Evolutionary conservation across 164 flowering plant genomes (phyloP), one percentile per base, ranked within the genome.

Genomic region (Houttuynia cordata): DNA sequence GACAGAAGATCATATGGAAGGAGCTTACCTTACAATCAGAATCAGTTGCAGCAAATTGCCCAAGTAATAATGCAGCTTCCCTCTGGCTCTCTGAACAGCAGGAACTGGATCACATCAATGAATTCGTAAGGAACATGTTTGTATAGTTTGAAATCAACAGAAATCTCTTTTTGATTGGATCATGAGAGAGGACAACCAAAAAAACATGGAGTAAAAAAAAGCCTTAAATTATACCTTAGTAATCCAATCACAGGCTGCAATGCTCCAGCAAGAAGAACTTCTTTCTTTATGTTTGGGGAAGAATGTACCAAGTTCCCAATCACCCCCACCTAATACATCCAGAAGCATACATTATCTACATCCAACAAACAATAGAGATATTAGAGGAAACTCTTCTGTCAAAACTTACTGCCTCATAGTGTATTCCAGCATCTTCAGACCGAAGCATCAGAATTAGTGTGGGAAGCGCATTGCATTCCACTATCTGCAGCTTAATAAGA

Each of bases 301-400:
- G 99, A 94, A 64, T 94, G 99, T 3, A 94, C 99, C 70, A 94
- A 75, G 75, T 94, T 94, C 66, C 99, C 99, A 65, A 94, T 91
- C 8, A 94, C 99, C 60, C 99, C 99, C 78, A 94, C 99, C 99
- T 94, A 74, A 57, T 18, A 59, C 18, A 62, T 50, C 15, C 65
- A 41, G 54, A 56, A 50, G 50, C 22, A 52, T 18, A 65, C 41
- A 5, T 30, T 18, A 53, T 34, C 49, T 8, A 57, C 37, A 21
- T 53, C 51, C 54, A 20, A 55, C 15, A 58, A 47, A 22, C 24
- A 23, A 57, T 19, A 3, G 34, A 57, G 9, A 8, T 56, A 7
- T 21, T 2, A 21, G 17, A 59, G 25, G 30, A 20, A 40, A 42
- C 24, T 15, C 10, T 57, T 56, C 21, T 24, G 19, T 42, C 21